Percentiles rank a stretch among this genome's conserved stretches.
phyloP scores from a whole-genome alignment of 371 early-diverging fungal genomes.

The Mortierella sp. region DNA sequence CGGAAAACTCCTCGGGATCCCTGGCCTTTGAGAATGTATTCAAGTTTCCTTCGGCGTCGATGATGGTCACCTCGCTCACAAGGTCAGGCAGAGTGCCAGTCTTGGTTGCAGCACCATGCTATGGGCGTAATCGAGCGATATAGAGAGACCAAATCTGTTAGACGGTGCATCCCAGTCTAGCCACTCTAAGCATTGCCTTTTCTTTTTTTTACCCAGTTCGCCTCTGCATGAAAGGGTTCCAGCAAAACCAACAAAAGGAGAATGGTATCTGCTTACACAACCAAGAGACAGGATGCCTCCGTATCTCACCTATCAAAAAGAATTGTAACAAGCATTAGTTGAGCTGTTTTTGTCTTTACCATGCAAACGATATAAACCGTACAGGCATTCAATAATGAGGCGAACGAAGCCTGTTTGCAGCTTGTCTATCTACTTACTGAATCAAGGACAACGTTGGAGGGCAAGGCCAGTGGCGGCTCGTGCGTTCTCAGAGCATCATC shows the following conservation, averaged over 20 bases:
- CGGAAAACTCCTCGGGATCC: slow-evolving; percentile 49
- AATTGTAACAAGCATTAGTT: not conserved
- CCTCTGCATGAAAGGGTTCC: not conserved
- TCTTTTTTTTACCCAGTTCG: too few species aligned
- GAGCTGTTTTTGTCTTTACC: too few species aligned
- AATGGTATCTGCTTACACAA: slow-evolving; percentile 22
- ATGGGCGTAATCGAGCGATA: not conserved
- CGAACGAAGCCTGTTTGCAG: too few species aligned
- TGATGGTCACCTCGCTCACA: slow-evolving; percentile 39
- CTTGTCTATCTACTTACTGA: slow-evolving; percentile 17
- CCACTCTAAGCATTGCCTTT: too few species aligned
- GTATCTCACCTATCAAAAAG: slow-evolving; percentile 16
- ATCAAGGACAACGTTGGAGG: slow-evolving; percentile 35
- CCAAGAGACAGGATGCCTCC: slow-evolving; percentile 34
- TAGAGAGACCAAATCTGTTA: too few species aligned
- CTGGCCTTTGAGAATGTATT: slow-evolving; percentile 36
- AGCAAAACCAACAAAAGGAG: not conserved
- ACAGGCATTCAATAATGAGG: too few species aligned
- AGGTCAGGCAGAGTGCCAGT: slow-evolving; percentile 42
- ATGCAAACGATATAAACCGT: too few species aligned
- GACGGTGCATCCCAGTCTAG: too few species aligned
- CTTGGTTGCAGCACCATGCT: slow-evolving; percentile 50
- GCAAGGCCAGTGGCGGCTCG: slow-evolving; percentile 45
- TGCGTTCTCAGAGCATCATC: slow-evolving; percentile 31
- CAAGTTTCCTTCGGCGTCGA: slow-evolving; percentile 36